These are phyloP conservation scores for Trichoderma arundinaceum DNA, from an alignment of 2,329 filamentous ascomycete genomes.

Conservation along the genomic window DNA sequence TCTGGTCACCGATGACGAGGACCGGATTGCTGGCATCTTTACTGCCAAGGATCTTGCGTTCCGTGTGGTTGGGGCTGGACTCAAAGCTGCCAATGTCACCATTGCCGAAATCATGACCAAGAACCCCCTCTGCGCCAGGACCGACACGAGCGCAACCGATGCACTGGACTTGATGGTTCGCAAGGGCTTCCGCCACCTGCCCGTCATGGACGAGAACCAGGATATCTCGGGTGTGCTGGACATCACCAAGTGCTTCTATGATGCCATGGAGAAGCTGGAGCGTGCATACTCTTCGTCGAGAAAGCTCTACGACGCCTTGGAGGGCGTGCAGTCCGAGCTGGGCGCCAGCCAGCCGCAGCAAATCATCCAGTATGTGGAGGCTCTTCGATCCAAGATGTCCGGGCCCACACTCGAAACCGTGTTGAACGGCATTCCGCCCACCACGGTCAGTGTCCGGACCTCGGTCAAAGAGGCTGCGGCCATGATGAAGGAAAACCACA, in stretches of 20 bases:
- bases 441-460: slow-evolving; percentile 92
- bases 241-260: slow-evolving; percentile 99
- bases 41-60: slow-evolving; percentile 98
- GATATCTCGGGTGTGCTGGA: slow-evolving; percentile 98
- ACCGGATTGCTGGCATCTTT: slow-evolving; percentile 97
- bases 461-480: slow-evolving; percentile 95
- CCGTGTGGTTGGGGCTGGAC: slow-evolving; percentile 87
- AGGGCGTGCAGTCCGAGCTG: slow-evolving; percentile 96
- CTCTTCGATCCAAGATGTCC: slow-evolving; percentile 94
- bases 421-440: slow-evolving; percentile 86
- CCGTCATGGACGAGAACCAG: slow-evolving; percentile 99
- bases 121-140: slow-evolving; percentile 95
- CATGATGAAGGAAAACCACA: slow-evolving; percentile 99
- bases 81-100: slow-evolving; percentile 87
- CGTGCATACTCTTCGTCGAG: slow-evolving; percentile 97
- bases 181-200: slow-evolving; percentile 95
- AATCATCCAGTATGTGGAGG: slow-evolving; percentile 98
- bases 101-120: slow-evolving; percentile 99
- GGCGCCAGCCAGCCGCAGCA: slow-evolving; percentile 96
- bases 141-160: slow-evolving; percentile 97
- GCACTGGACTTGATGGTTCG: slow-evolving; percentile 97
- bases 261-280: slow-evolving; percentile 99
- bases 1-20: slow-evolving; percentile 95
- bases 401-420: slow-evolving; percentile 95
- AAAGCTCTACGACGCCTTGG: slow-evolving; percentile 94